phyloP scores from a whole-genome alignment of 2,329 filamentous ascomycete species.

The Pleurostoma richardsiae region DNA sequence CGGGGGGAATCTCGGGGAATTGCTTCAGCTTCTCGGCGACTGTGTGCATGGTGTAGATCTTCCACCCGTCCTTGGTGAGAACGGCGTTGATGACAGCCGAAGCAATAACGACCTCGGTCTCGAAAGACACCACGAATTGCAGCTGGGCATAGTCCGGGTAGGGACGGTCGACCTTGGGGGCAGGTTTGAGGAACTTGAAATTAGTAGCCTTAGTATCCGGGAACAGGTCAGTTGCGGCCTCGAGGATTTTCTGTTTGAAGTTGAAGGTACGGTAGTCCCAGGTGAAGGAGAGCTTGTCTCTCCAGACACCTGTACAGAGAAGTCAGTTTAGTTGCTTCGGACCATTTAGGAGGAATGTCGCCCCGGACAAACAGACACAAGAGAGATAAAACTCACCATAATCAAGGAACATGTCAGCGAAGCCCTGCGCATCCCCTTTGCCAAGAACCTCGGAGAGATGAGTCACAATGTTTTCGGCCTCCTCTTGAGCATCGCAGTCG shows the following conservation, averaged over 20 bases:
- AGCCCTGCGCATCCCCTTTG: constrained; percentile 22
- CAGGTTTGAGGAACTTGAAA: constrained; percentile 17
- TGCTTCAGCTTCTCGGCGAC: constrained; percentile 22
- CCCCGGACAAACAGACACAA: too few species aligned
- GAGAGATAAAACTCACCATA: constrained; percentile 11
- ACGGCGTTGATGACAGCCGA: constrained; percentile 24
- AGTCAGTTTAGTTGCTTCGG: not conserved
- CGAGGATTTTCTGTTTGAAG: constrained; percentile 20
- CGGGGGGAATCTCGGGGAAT: constrained; percentile 19
- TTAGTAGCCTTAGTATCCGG: constrained; percentile 18
- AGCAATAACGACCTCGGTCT: constrained; percentile 21
- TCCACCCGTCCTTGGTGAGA: constrained; percentile 24
- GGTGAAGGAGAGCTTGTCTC: constrained; percentile 27
- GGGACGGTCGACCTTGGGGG: constrained; percentile 14
- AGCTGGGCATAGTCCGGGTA: constrained; percentile 21
- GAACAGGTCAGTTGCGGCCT: constrained; percentile 25
- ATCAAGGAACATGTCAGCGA: constrained; percentile 19
- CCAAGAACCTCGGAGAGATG: constrained; percentile 9
- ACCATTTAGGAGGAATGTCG: too few species aligned
- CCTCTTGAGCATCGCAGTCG: too few species aligned
- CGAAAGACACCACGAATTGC: constrained; percentile 22
- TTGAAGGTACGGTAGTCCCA: constrained; percentile 30
- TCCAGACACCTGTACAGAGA: constrained; percentile 21
- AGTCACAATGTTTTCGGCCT: too few species aligned
- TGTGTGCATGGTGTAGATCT: constrained; percentile 26